Base-by-base conservation (phyloP, 2,329 filamentous ascomycete species). In the Alternaria dauci region DNA sequence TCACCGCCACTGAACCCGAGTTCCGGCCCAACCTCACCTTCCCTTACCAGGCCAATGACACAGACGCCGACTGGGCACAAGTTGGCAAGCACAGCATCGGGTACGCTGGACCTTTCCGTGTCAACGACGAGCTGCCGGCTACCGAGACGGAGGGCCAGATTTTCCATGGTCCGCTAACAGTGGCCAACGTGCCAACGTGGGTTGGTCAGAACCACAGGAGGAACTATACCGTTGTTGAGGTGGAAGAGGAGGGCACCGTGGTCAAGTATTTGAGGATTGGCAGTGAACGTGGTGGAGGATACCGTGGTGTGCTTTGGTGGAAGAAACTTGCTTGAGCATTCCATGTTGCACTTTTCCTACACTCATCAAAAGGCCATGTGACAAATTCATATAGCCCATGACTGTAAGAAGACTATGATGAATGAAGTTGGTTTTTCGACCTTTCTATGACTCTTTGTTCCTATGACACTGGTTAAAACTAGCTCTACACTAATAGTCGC, bases 51-150 rank as follows among this genome's bases (percentile, higher is more conserved):
- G 25, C 58, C 32, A 62, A 57, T 25, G 71, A 75, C 30, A 51
- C 50, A 2, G 72, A 76, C 46, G 38, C 63, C 4, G 70, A 73
- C 23, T 76, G 73, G 73, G 71, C 73, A 16, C 65, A 66, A 3
- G 65, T 75, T 2, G 73, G 73, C 14, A 70, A 67, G 47, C 73
- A 76, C 34, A 68, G 65, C 36, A 60, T 76, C 16, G 67, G 69
- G 1, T 75, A 75, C 7, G 69, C 71, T 11, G 72, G 72, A 0
- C 71, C 71, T 5, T 58, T 71, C 11, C 28, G 61, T 1, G 34
- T 72, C 3, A 73, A 63, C 9, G 39, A 44, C 5, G 64, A 41
- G 4, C 8, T 73, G 2, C 66, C 67, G 0, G 66, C 63, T n/a
- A 71, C 55, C 9, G 43, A 55, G 48, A 70, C 62, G 5, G 26